A percentile compares a stretch with the other conserved stretches of the same genome.
Conservation (phyloP, 768 basidiomycete species). For the Lactarius akahatsu region DNA sequence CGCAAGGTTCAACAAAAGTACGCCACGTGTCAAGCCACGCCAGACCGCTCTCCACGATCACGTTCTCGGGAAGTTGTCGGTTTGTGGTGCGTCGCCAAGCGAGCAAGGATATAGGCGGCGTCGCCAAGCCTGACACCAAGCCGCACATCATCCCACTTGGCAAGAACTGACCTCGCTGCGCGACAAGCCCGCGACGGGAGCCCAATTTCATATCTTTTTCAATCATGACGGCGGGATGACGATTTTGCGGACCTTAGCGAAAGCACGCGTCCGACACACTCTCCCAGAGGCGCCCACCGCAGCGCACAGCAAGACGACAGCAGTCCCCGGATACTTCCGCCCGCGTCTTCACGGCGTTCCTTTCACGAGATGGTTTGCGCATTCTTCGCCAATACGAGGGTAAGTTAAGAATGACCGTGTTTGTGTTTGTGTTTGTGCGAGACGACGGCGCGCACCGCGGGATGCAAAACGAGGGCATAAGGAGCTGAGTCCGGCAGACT, state of each 20-base stretch:
- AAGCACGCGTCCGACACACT: background rate
- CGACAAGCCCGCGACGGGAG: background rate
- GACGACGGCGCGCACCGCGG: background rate
- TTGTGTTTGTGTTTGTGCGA: background rate
- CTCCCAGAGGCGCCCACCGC: background rate
- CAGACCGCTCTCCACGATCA: conserved; percentile 9
- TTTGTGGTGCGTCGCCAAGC: background rate
- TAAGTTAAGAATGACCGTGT: background rate
- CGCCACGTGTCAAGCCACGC: conserved; percentile 28
- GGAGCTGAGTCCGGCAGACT: background rate
- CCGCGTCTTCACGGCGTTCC: background rate
- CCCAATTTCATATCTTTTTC: background rate
- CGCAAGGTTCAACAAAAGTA: conserved; percentile 26
- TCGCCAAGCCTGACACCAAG: background rate
- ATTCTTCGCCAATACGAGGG: too few species aligned
- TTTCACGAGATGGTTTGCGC: too few species aligned
- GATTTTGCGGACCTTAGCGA: background rate
- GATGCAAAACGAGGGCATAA: background rate
- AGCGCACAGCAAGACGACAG: background rate
- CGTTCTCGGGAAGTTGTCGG: background rate
- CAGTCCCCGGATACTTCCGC: background rate
- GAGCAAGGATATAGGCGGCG: background rate
- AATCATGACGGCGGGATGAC: background rate
- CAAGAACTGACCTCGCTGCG: background rate
- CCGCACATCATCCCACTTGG: background rate